Conservation (phyloP, 176 grass and related monocot species). For the Bonia amplexicaulis region DNA sequence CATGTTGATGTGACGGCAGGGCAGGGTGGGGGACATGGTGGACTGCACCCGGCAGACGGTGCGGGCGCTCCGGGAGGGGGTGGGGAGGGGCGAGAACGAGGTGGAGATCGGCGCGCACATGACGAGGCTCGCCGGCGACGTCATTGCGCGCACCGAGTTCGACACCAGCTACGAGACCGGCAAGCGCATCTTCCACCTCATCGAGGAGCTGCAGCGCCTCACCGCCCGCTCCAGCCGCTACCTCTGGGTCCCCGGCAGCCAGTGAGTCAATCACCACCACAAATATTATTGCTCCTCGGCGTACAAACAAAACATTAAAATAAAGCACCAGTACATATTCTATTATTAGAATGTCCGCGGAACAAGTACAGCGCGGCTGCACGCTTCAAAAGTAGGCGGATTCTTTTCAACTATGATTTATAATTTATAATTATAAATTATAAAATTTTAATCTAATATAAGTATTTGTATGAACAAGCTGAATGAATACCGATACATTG, state of each 20-base stretch:
- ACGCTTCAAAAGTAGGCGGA: background rate
- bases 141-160: constrained; percentile 84
- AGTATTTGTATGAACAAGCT: no score
- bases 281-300: background rate
- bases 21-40: constrained; percentile 72
- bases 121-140: constrained; percentile 71
- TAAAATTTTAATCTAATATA: no score
- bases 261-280: constrained; percentile 34
- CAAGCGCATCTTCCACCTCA: constrained; percentile 59
- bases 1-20: constrained; percentile 8
- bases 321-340: background rate
- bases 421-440: no score
- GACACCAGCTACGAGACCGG: constrained; percentile 77
- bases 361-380: background rate
- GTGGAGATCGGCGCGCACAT: constrained; percentile 79
- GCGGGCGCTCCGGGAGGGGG: constrained; percentile 36
- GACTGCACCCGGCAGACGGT: constrained; percentile 62
- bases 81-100: constrained; percentile 44
- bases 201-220: constrained; percentile 63
- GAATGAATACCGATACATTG: fast-evolving
- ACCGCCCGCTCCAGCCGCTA: constrained; percentile 72
- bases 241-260: constrained; percentile 80
- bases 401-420: no score
- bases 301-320: background rate
- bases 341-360: background rate